A percentile compares a stretch with the other conserved stretches of the same genome.
Conservation (phyloP, 371 early-diverging fungal genomes). For the Lichtheimia ornata region DNA sequence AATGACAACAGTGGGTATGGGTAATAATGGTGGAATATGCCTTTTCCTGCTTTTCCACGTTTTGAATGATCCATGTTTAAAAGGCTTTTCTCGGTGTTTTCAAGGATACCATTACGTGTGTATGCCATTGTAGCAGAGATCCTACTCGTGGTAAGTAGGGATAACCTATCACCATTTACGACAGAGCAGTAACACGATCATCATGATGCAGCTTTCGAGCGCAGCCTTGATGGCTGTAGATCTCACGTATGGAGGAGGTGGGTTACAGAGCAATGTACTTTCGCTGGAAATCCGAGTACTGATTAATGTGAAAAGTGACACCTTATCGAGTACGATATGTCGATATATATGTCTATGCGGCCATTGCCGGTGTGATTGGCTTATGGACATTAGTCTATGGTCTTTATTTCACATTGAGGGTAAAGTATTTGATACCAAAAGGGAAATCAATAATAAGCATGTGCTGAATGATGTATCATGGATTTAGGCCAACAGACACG, state of each 20-base stretch:
- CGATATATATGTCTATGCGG: conserved; percentile 22
- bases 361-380: conserved; percentile 10
- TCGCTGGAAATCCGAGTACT: too few relatives aligned
- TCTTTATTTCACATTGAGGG: conserved; percentile 5
- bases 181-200: background rate
- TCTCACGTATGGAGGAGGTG: conserved; percentile 8
- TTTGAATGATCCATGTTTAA: conserved; percentile 1
- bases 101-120: conserved; percentile 8
- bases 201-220: background rate
- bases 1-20: background rate
- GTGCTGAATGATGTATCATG: background rate
- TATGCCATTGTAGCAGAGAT: conserved; percentile 10
- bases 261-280: background rate
- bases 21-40: background rate
- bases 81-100: background rate
- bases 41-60: background rate
- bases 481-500: conserved; percentile 1
- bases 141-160: conserved; percentile 4
- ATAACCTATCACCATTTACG: background rate
- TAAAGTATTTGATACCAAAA: background rate
- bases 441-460: background rate
- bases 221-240: conserved; percentile 4
- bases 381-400: conserved; percentile 19
- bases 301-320: background rate
- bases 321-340: conserved; percentile 7